Evolutionary conservation across 768 basidiomycete genomes (phyloP).

Genomic region (Tylopilus vinaceipallidus): DNA sequence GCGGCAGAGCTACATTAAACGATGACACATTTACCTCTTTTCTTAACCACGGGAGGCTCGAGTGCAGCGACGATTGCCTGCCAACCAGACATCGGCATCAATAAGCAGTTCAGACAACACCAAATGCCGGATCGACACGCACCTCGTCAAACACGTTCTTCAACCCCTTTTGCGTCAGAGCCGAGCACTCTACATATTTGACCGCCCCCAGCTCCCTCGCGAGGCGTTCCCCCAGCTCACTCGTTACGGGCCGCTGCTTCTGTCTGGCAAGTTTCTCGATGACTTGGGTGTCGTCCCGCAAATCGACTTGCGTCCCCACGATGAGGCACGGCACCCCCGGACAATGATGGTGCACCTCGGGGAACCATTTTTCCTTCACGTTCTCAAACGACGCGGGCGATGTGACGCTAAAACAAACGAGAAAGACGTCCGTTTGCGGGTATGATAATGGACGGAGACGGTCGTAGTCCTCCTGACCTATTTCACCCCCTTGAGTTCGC

Average conservation of each 20-base stretch:
- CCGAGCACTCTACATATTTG: constrained; percentile 99
- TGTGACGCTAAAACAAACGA: constrained; percentile 99
- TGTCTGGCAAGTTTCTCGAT: constrained; percentile 94
- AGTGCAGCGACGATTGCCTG: constrained; percentile 97
- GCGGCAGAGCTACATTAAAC: constrained; percentile 51
- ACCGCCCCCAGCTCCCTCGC: constrained; percentile 98
- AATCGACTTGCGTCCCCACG: constrained; percentile 97
- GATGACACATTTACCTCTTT: constrained; percentile 77
- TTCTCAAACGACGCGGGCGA: constrained; percentile 99
- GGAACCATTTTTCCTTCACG: constrained; percentile 99
- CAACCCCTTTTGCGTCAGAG: constrained; percentile 97
- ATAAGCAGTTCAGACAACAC: neutral
- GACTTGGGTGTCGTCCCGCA: constrained; percentile 90
- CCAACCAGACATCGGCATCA: constrained; percentile 8
- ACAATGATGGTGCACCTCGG: constrained; percentile 99
- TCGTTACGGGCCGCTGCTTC: constrained; percentile 90
- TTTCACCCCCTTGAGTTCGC: too few species aligned
- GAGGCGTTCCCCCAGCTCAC: constrained; percentile 89
- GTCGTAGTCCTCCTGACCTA: constrained; percentile 99
- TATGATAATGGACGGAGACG: constrained; percentile 98
- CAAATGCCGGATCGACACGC: constrained; percentile 31
- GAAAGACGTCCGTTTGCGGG: constrained; percentile 99
- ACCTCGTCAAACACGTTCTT: constrained; percentile 99
- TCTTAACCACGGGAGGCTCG: constrained; percentile 92
- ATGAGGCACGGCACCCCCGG: constrained; percentile 99